Evolutionary conservation across 371 early-diverging fungal genomes (phyloP).

Genomic region (Mucor velutinosus): DNA sequence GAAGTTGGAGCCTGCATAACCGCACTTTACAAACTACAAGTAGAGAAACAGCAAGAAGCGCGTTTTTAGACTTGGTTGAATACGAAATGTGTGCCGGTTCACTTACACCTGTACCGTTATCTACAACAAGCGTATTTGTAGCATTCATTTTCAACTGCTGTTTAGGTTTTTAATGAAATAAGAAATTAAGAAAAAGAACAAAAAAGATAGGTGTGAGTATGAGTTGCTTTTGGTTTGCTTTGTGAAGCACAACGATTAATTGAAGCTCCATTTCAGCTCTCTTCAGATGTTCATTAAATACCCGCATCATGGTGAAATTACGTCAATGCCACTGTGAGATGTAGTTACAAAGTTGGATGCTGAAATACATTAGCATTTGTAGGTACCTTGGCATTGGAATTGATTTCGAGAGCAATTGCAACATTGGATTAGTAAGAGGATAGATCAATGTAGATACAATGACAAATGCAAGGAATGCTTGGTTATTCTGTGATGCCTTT

Average conservation of each 20-base stretch:
- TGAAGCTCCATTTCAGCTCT: background rate
- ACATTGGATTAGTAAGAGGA: background rate
- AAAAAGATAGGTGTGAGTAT: constrained; percentile 1
- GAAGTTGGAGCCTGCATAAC: constrained; percentile 96
- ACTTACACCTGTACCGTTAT: constrained; percentile 95
- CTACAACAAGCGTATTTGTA: constrained; percentile 87
- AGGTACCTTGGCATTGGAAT: background rate
- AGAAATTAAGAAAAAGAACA: constrained; percentile 7
- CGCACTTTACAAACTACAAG: constrained; percentile 92
- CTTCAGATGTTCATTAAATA: background rate
- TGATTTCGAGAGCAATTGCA: background rate
- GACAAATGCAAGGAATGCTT: no score
- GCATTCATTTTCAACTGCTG: constrained; percentile 42
- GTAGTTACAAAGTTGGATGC: background rate
- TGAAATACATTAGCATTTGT: background rate
- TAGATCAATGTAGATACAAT: background rate
- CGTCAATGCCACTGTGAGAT: background rate
- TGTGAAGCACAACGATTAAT: background rate
- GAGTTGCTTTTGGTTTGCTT: background rate
- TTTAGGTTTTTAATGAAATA: background rate
- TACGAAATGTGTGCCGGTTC: background rate
- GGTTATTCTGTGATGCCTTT: no score
- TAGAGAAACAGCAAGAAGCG: constrained; percentile 11
- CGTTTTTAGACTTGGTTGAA: constrained; percentile 8
- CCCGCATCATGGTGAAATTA: background rate